Percentiles rank a stretch among this genome's conserved stretches.
Conservation (phyloP, 345 rosid genomes). For the Acer negundo region DNA sequence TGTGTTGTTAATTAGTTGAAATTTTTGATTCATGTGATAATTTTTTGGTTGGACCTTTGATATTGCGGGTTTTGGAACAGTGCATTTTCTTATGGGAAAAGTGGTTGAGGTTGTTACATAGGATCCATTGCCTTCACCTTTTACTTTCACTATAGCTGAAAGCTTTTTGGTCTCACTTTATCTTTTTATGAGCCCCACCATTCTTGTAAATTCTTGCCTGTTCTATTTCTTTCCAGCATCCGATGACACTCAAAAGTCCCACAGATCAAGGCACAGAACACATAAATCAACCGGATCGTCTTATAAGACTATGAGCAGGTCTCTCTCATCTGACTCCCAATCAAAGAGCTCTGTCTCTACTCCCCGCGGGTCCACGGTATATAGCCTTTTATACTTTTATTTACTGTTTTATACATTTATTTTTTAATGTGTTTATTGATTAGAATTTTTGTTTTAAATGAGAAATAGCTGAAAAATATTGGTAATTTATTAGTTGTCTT, state of each 20-base stretch:
- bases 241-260: conserved; percentile 83
- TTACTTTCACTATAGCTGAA: conserved; percentile 57
- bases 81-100: conserved; percentile 16
- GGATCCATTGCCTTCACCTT: conserved; percentile 64
- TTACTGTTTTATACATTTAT: background rate
- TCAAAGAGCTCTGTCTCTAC: conserved; percentile 65
- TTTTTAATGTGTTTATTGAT: background rate
- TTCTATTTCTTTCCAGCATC: conserved; percentile 55
- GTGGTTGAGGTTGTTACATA: conserved; percentile 50
- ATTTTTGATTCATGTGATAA: conserved; percentile 8
- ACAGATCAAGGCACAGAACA: conserved; percentile 70
- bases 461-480: background rate
- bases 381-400: background rate
- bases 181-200: conserved; percentile 48
- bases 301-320: conserved; percentile 67
- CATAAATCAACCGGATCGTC: conserved; percentile 75
- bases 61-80: conserved; percentile 14
- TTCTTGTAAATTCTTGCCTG: conserved; percentile 29
- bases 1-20: background rate
- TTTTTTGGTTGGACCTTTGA: conserved; percentile 13
- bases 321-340: conserved; percentile 83
- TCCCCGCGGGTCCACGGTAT: conserved; percentile 60
- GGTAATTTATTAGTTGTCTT: background rate
- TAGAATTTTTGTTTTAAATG: background rate
- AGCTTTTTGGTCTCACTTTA: conserved; percentile 39